A percentile compares a stretch with the other conserved stretches of the same genome.
Conservation (phyloP, 2,329 filamentous ascomycete species). For the Cryoendolithus antarcticus region DNA sequence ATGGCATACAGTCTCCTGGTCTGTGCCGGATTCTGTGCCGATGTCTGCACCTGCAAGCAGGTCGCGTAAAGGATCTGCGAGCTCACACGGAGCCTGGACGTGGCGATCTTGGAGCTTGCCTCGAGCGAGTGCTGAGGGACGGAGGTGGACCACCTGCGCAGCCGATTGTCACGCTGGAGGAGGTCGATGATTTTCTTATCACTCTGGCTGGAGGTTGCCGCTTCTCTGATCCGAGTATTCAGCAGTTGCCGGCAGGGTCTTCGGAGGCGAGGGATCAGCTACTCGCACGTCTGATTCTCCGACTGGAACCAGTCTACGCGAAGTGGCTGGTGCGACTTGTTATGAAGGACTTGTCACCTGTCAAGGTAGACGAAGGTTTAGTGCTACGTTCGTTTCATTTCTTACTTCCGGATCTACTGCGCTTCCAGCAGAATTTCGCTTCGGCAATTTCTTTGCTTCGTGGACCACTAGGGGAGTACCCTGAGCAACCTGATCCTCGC, state of each 20-base stretch:
- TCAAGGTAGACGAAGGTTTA: slow-evolving; percentile 46
- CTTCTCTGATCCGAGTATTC: slow-evolving; percentile 57
- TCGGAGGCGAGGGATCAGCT: slow-evolving; percentile 28
- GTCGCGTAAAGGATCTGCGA: slow-evolving; percentile 49
- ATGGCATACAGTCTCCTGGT: slow-evolving; percentile 49
- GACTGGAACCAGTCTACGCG: slow-evolving; percentile 54
- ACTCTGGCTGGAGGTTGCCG: slow-evolving; percentile 53
- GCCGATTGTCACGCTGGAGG: slow-evolving; percentile 49
- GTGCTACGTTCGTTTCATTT: slow-evolving; percentile 54
- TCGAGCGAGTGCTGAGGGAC: slow-evolving; percentile 50
- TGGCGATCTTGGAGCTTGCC: slow-evolving; percentile 60
- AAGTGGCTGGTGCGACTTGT: slow-evolving; percentile 82
- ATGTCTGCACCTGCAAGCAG: slow-evolving; percentile 51
- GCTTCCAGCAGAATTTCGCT: slow-evolving; percentile 56
- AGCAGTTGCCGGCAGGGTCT: slow-evolving; percentile 10
- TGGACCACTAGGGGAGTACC: slow-evolving; percentile 26
- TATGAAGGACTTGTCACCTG: slow-evolving; percentile 61
- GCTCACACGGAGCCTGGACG: slow-evolving; percentile 47
- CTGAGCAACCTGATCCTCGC: slow-evolving; percentile 22
- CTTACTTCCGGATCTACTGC: slow-evolving; percentile 55
- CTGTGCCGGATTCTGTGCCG: slow-evolving; percentile 58
- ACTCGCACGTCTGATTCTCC: slow-evolving; percentile 46
- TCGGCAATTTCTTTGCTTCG: slow-evolving; percentile 46
- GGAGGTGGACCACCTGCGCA: slow-evolving; percentile 35
- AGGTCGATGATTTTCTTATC: slow-evolving; percentile 57